These are phyloP conservation scores for Claviceps arundinis DNA, from an alignment of 2,329 filamentous ascomycete genomes.

Conservation along the genomic window DNA sequence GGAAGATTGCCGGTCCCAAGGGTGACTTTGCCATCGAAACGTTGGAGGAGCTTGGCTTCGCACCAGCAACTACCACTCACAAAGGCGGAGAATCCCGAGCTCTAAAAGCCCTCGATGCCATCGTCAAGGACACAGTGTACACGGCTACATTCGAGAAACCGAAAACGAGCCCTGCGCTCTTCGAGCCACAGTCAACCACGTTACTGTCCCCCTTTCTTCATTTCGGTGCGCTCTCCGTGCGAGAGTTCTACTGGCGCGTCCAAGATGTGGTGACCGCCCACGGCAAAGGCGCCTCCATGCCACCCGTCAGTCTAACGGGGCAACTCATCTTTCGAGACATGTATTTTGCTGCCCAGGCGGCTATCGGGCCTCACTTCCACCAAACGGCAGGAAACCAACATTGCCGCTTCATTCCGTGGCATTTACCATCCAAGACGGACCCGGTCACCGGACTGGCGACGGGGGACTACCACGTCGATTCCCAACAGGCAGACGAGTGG, in stretches of 20 bases:
- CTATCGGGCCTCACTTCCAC: constrained; percentile 47
- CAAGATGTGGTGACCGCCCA: constrained; percentile 47
- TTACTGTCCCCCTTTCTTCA: constrained; percentile 61
- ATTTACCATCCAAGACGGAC: constrained; percentile 49
- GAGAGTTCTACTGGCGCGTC: constrained; percentile 61
- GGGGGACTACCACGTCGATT: constrained; percentile 51
- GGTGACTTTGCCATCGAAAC: constrained; percentile 59
- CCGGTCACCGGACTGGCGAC: constrained; percentile 33
- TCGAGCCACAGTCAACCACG: constrained; percentile 60
- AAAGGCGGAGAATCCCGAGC: constrained; percentile 58
- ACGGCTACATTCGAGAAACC: constrained; percentile 66
- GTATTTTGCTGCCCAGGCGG: constrained; percentile 68
- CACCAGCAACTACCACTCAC: constrained; percentile 50
- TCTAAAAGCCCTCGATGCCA: constrained; percentile 40
- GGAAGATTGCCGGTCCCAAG: constrained; percentile 49
- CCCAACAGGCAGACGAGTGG: constrained; percentile 46
- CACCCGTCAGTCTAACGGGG: constrained; percentile 57
- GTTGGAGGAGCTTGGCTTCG: constrained; percentile 56
- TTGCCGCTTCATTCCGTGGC: constrained; percentile 68
- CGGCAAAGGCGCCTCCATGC: constrained; percentile 41
- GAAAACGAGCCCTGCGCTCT: constrained; percentile 59
- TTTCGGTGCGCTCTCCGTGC: constrained; percentile 57
- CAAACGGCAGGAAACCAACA: constrained; percentile 53
- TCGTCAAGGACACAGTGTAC: constrained; percentile 51
- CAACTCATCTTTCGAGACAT: constrained; percentile 70